Conservation (phyloP, 2,329 filamentous ascomycete genomes). For the Sarocladiaceae sp. region DNA sequence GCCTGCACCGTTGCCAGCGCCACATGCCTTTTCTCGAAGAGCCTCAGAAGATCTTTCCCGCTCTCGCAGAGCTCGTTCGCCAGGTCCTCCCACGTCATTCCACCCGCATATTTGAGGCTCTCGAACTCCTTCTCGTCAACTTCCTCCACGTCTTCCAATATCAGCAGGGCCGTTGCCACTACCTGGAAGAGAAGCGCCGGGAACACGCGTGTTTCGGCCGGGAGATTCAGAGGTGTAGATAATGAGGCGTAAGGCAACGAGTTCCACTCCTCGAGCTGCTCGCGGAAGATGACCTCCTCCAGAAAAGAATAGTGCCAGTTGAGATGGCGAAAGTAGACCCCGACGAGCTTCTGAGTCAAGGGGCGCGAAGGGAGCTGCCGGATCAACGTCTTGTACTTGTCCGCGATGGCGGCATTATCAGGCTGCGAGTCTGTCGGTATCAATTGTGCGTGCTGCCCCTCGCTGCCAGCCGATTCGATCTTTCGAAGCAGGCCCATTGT, state of each 20-base stretch:
- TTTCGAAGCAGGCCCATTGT: conserved; percentile 50
- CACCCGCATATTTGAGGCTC: conserved; percentile 50
- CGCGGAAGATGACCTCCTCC: conserved; percentile 45
- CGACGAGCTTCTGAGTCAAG: conserved; percentile 48
- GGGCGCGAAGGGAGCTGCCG: conserved; percentile 49
- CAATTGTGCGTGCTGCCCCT: conserved; percentile 16
- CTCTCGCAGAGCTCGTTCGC: conserved; percentile 56
- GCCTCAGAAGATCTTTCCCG: conserved; percentile 42
- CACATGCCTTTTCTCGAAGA: conserved; percentile 52
- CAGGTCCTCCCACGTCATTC: conserved; percentile 55
- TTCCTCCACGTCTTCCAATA: conserved; percentile 32
- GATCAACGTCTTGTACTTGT: conserved; percentile 53
- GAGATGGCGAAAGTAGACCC: conserved; percentile 49
- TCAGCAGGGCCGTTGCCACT: conserved; percentile 47
- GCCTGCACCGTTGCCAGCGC: conserved; percentile 51
- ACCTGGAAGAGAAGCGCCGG: conserved; percentile 56
- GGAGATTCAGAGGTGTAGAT: conserved; percentile 41
- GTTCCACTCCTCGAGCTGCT: conserved; percentile 49
- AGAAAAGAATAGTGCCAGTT: conserved; percentile 54
- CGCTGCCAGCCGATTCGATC: conserved; percentile 36
- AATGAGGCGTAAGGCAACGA: conserved; percentile 45
- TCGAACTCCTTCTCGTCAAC: conserved; percentile 32
- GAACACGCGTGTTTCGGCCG: conserved; percentile 47
- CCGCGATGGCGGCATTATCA: conserved; percentile 33
- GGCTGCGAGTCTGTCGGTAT: conserved; percentile 16